These are phyloP conservation scores for Nepenthes mirabilis DNA, from an alignment of 148 eudicot genomes.

Conservation along the genomic window DNA sequence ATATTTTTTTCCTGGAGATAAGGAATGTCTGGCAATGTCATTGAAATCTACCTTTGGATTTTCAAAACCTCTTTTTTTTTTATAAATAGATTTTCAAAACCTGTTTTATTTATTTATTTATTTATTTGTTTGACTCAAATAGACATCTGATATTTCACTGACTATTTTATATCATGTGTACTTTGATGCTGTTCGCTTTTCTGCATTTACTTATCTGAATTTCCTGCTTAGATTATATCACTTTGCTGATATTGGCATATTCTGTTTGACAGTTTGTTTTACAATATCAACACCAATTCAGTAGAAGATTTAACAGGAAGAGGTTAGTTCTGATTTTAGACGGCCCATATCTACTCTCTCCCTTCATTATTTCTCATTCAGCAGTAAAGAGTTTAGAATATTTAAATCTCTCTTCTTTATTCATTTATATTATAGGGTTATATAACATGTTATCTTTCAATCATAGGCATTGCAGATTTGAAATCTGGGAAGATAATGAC, in stretches of 20 bases:
- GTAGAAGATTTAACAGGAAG: conserved; percentile 66
- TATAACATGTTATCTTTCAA: conserved; percentile 5
- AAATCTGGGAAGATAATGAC: conserved; percentile 87
- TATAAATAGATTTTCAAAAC: too few species aligned
- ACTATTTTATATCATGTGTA: neutral
- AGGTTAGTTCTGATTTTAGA: conserved; percentile 31
- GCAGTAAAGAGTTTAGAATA: neutral
- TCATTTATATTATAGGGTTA: neutral
- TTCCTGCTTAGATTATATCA: neutral
- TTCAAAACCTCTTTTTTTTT: too few species aligned
- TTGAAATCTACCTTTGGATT: too few species aligned
- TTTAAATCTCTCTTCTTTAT: neutral
- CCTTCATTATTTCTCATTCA: neutral
- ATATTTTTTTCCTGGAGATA: neutral
- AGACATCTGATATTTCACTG: too few species aligned
- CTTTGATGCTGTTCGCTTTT: neutral
- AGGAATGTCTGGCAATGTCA: neutral
- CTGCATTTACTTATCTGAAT: neutral
- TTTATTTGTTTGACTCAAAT: too few species aligned
- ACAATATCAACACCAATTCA: conserved; percentile 66
- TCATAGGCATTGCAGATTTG: conserved; percentile 60
- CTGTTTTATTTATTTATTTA: too few species aligned
- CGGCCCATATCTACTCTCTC: neutral
- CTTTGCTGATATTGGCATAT: conserved; percentile 1
- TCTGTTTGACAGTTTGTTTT: conserved; percentile 62